Evolutionary conservation across 1,139 yeast species (phyloP), one percentile per base, ranked within the genome.

Genomic region (Saccharomyces hybrid): DNA sequence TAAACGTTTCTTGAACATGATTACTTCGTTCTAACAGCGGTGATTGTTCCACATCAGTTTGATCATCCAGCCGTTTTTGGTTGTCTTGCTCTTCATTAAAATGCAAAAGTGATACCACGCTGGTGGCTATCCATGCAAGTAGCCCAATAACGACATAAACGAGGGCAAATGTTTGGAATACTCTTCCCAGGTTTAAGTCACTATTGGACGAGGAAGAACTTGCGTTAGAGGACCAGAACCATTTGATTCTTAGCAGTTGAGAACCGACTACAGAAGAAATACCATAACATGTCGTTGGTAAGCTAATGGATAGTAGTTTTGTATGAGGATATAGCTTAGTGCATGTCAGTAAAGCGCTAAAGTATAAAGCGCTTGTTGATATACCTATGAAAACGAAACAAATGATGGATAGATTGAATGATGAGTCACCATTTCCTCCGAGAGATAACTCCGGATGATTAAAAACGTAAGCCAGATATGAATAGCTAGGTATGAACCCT

Each of bases 211-310:
- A 38, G 11, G 25, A 20, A 9, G 26, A 14, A 6, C 11, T 13
- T 14, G 61, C 61, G 2, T 59, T 51, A 26, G 62, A 61, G 6
- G 59, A 58, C 51, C 66, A 66, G 63, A 84, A 79, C 58, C 72
- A 71, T 3, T 66, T 57, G 47, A 76, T 57, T 53, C 78, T 78
- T 65, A 84, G 68, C 6, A 82, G 59, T 63, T 81, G 86, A 8
- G 85, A 81, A 50, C 70, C 77, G 55, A 62, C 67, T 58, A 63
- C 69, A 47, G 96, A 82, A 8, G 95, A 85, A 30, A 89, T 68
- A 1, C 98, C 98, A 70, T 86, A 90, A 59, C 87, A 85, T 0
- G 95, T 82, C 3, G 93, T 91, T 0, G 98, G 98, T 42, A 88
- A 78, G 50, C 96, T 86, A 49, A 93, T 89, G 46, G 96, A 87